These are phyloP conservation scores for Tolypocladium pustulatum DNA, from an alignment of 2,329 filamentous ascomycete genomes.

Conservation along the genomic window DNA sequence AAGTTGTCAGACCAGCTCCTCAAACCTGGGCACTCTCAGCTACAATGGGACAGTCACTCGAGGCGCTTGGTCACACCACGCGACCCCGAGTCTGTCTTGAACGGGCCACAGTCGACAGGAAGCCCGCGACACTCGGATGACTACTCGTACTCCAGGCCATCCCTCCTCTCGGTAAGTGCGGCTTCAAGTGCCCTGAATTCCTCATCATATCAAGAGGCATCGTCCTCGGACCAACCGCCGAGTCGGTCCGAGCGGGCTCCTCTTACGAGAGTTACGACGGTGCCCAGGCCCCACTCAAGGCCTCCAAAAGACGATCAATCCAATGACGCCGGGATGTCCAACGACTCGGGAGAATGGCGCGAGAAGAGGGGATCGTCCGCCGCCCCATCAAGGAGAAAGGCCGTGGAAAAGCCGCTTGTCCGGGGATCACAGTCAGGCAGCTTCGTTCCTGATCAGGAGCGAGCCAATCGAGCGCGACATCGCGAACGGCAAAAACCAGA, in stretches of 20 bases:
- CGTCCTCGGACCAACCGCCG: conserved; percentile 7
- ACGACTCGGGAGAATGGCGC: conserved; percentile 11
- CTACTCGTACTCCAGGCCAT: conserved; percentile 24
- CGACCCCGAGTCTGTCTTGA: conserved; percentile 16
- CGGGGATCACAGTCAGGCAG: background rate
- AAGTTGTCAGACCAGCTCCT: conserved; percentile 20
- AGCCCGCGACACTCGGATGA: conserved; percentile 29
- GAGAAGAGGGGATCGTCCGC: conserved; percentile 11
- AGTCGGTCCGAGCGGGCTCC: conserved; percentile 9
- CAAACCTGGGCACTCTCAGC: conserved; percentile 19
- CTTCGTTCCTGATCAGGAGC: conserved; percentile 3
- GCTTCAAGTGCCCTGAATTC: conserved; percentile 43
- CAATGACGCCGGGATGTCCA: conserved; percentile 6
- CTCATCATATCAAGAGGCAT: conserved; percentile 13
- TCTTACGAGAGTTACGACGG: conserved; percentile 1
- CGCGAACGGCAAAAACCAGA: conserved; percentile 9
- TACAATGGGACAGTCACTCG: conserved; percentile 45
- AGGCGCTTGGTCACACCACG: conserved; percentile 35
- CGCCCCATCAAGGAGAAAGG: conserved; percentile 6
- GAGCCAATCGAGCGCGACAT: conserved; percentile 8
- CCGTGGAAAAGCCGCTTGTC: conserved; percentile 5
- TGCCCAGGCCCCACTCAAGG: background rate
- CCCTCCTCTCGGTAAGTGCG: conserved; percentile 42
- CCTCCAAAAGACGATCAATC: background rate
- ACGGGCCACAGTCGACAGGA: conserved; percentile 17